Evolutionary conservation across 768 basidiomycete genomes (phyloP), one percentile per base, ranked within the genome.

Genomic region (Serendipita sp.): DNA sequence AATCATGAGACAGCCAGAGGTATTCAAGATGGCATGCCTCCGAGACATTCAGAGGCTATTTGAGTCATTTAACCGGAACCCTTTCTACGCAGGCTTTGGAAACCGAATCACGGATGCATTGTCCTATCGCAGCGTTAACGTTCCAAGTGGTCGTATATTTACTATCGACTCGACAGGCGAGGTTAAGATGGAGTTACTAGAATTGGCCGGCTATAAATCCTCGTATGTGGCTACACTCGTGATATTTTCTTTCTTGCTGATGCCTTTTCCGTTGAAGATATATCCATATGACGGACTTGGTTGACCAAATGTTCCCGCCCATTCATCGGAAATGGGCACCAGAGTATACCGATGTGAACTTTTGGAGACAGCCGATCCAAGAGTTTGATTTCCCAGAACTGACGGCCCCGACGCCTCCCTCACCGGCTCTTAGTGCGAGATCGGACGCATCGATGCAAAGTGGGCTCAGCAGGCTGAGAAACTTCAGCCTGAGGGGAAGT

Each of bases 1-100:
- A 15, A 95, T 99, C 71, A 89, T 98, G 88, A 86, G 94, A 44
- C 97, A 98, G 74, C 96, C 96, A 0, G 96, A 99, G 72, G 82
- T 98, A n/a, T 99, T 99, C 82, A 99, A 99, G 77, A 99, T 99
- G 96, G 93, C 95, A 1, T 97, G 94, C 75, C 76, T 98, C 66
- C 82, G 93, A 47, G 96, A 98, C 75, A 95, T 98, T 64, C 90
- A 90, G 68, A 79, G 92, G 24, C 74, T 98, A 3, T 99, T 97
- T 71, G 89, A 89, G 3, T 83, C 85, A 44, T 78, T 78, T 34
- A 75, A 78, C 37, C 78, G 81, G 68, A 86, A 83, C 68, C 88
- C 93, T 0, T 99, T 98, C 76, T 98, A 94, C 71, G 91, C 92
- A 45, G 96, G 96, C 1, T 99, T 99, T 72, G 96, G 96, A 3